Evolutionary conservation across 202 grass and related monocot genomes (phyloP), one percentile per base, ranked within the genome.

Genomic region (Schoenoplectus tabernaemontani): DNA sequence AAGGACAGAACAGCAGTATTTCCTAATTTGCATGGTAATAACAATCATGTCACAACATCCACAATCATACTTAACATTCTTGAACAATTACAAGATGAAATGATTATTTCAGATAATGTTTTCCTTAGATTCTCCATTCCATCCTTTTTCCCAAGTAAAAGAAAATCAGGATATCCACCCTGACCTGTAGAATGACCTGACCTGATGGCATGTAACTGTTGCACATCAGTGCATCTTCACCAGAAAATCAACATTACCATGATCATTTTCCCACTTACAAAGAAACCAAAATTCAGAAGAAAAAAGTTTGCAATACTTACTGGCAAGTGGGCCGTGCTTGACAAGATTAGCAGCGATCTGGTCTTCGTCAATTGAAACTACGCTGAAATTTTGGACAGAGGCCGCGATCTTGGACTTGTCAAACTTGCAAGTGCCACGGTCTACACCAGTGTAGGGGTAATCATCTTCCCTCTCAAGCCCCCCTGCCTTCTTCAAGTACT

Each of bases 301-400:
- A 24, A 28, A 53, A 59, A 0, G 7, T 4, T 11, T 41, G 9
- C 42, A 19, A 76, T 78, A 86, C 89, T 86, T 86, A 97, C 90
- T 93, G 74, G 93, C 93, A 15, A 97, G 57, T 38, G 93, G 93
- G n/a, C 93, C 93, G 43, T 93, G 84, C 41, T 97, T 97, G 54
- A 97, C 77, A 62, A 97, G 91, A 80, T 97, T 97, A 66, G 93
- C 93, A 82, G 88, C 51, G 75, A 93, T 97, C 80, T 97, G 90
- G 70, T 82, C 88, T 83, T 97, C 93, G 34, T 97, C 85, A 41
- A 93, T 73, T 6, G 93, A 91, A 30, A 97, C 85, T 36, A 88
- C 93, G 63, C 83, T 97, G 88, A 85, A 97, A 86, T 97, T 97
- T 23, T 86, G 61, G 63, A 97, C 93, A 5, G 91, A 88, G 77